phyloP scores from a whole-genome alignment of 208 protist species.

The Tetramitus jugosus region DNA sequence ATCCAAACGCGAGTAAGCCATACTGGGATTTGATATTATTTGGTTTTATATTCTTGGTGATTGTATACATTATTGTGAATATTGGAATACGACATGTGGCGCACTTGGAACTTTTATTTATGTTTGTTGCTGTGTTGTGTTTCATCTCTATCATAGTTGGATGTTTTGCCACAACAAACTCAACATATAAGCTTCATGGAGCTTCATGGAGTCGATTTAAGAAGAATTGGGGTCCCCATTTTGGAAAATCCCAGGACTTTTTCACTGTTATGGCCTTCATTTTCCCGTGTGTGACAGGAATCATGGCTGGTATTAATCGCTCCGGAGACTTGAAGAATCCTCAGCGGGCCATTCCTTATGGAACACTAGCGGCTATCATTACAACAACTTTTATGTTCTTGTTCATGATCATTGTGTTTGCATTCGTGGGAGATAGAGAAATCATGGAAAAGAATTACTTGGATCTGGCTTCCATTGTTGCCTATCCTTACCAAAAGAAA shows the following conservation, averaged over 20 bases:
- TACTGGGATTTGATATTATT: too few species aligned
- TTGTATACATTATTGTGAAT: too few species aligned
- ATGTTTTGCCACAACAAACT: too few species aligned
- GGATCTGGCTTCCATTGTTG: constrained; percentile 31
- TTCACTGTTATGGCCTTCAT: constrained; percentile 49
- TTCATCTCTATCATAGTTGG: too few species aligned
- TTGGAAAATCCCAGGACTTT: constrained; percentile 29
- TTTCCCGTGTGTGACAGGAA: constrained; percentile 60
- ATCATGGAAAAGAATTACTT: constrained; percentile 33
- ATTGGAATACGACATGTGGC: too few species aligned
- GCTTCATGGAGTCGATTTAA: not conserved
- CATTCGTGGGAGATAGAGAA: constrained; percentile 26
- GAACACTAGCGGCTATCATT: constrained; percentile 48
- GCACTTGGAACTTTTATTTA: too few species aligned
- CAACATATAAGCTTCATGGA: not conserved
- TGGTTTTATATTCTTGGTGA: too few species aligned
- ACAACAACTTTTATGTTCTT: constrained; percentile 45
- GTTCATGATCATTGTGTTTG: constrained; percentile 38
- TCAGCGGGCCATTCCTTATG: constrained; percentile 45
- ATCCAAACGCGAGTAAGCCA: too few species aligned
- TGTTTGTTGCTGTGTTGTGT: too few species aligned
- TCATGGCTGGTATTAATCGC: constrained; percentile 61
- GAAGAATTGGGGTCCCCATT: not conserved
- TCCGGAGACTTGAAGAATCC: constrained; percentile 54
- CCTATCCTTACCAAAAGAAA: constrained; percentile 23